Evolutionary conservation across 2,329 filamentous ascomycete species (phyloP).

Genomic region (Zarea fungicola): DNA sequence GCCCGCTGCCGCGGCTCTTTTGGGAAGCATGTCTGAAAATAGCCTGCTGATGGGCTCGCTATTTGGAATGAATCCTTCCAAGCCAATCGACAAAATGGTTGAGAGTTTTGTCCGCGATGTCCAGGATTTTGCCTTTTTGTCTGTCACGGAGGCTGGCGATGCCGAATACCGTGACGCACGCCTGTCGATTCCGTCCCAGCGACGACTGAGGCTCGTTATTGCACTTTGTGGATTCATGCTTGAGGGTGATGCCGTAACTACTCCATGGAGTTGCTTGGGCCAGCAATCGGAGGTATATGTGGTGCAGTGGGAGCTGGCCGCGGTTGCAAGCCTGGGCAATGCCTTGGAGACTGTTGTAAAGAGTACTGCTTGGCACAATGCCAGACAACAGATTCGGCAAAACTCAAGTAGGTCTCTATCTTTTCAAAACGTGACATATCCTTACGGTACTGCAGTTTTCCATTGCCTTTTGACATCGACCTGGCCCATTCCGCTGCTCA

Average conservation of each 20-base stretch:
- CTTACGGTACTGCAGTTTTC: conserved; percentile 36
- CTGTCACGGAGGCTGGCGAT: conserved; percentile 50
- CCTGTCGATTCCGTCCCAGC: conserved; percentile 50
- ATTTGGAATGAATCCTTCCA: conserved; percentile 85
- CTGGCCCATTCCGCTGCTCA: conserved; percentile 60
- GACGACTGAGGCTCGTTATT: conserved; percentile 74
- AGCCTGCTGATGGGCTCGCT: conserved; percentile 74
- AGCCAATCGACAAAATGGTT: conserved; percentile 81
- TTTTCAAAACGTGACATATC: conserved; percentile 9
- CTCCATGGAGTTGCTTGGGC: conserved; percentile 74
- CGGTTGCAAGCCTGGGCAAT: conserved; percentile 70
- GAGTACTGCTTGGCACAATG: conserved; percentile 73
- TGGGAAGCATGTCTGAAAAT: conserved; percentile 76
- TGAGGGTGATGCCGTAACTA: conserved; percentile 60
- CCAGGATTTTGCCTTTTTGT: conserved; percentile 81
- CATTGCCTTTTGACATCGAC: conserved; percentile 51
- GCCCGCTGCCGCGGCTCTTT: conserved; percentile 68
- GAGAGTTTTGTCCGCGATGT: conserved; percentile 83
- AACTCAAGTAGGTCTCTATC: conserved; percentile 38
- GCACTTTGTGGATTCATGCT: conserved; percentile 78
- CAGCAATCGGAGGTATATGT: conserved; percentile 72
- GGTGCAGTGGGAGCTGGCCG: conserved; percentile 75
- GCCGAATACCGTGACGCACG: conserved; percentile 43
- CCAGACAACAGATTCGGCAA: conserved; percentile 46
- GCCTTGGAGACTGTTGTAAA: conserved; percentile 73